A percentile compares a stretch with the other conserved stretches of the same genome.
Conservation (phyloP, 805 yeast species). For the Metschnikowia noctiluminum region DNA sequence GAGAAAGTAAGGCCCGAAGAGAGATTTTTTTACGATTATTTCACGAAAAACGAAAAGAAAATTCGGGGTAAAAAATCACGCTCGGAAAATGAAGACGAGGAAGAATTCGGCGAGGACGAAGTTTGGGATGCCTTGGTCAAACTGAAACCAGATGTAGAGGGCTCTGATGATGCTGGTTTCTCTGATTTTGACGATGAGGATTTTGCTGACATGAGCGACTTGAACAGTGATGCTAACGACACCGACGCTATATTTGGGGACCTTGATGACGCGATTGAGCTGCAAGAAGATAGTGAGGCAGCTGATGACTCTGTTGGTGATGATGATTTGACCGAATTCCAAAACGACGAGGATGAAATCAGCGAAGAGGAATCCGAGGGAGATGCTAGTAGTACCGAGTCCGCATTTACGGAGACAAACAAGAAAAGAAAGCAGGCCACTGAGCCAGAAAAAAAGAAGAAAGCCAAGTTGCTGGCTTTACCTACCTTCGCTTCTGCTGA, state of each 20-base stretch:
- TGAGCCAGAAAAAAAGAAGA: conserved; percentile 39
- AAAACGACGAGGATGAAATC: not conserved
- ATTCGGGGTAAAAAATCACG: conserved; percentile 23
- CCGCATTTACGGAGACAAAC: conserved; percentile 26
- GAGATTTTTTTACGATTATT: conserved; percentile 82
- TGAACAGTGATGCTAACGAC: conserved; percentile 30
- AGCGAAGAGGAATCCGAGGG: conserved; percentile 1
- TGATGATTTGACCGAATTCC: conserved; percentile 18
- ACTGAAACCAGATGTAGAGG: conserved; percentile 67
- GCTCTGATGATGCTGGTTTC: conserved; percentile 26
- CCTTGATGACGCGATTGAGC: conserved; percentile 20
- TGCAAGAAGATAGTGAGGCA: conserved; percentile 30
- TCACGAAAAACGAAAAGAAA: conserved; percentile 54
- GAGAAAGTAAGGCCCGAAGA: conserved; percentile 82
- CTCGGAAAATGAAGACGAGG: conserved; percentile 33
- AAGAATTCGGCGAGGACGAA: conserved; percentile 59
- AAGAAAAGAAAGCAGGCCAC: conserved; percentile 30
- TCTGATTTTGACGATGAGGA: conserved; percentile 47
- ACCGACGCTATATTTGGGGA: conserved; percentile 13
- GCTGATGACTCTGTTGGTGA: conserved; percentile 28
- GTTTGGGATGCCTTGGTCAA: conserved; percentile 79
- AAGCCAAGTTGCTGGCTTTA: conserved; percentile 57
- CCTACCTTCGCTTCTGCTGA: conserved; percentile 90
- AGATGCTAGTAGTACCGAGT: conserved; percentile 19
- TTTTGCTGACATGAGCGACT: conserved; percentile 31